These are phyloP conservation scores for Ceratobasidium sp. DNA, from an alignment of 1,284 basidiomycete genomes.

Conservation along the genomic window DNA sequence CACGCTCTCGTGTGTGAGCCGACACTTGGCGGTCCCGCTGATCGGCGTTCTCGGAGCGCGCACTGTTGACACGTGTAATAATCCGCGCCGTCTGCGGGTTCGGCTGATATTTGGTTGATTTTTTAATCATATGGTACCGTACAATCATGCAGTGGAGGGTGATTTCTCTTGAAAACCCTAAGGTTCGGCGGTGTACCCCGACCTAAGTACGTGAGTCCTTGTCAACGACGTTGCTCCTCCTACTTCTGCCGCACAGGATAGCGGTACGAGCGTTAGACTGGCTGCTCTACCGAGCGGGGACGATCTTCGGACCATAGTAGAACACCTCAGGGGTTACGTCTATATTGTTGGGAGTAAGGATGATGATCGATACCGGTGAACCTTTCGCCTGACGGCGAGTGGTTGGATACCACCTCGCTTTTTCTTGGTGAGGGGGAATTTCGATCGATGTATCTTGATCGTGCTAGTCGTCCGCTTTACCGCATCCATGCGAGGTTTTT, in stretches of 20 bases:
- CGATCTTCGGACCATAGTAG: background rate
- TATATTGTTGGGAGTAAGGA: too few relatives aligned
- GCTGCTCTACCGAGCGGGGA: background rate
- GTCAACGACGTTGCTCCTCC: background rate
- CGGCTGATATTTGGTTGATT: background rate
- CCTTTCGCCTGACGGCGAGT: too few relatives aligned
- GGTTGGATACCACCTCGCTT: too few relatives aligned
- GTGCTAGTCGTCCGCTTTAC: too few relatives aligned
- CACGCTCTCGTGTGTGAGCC: background rate
- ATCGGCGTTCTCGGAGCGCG: constrained; percentile 1
- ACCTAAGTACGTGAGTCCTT: background rate
- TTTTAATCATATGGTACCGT: background rate
- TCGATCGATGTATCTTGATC: too few relatives aligned
- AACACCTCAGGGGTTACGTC: background rate
- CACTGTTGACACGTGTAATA: background rate
- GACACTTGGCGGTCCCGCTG: background rate
- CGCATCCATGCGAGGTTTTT: too few relatives aligned
- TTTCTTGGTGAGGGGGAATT: too few relatives aligned
- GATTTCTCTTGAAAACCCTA: too few relatives aligned
- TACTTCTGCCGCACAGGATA: background rate
- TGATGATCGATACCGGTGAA: too few relatives aligned
- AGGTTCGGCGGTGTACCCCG: too few relatives aligned
- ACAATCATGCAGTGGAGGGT: too few relatives aligned
- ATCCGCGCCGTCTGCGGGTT: background rate
- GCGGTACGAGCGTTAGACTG: background rate